phyloP scores from a whole-genome alignment of 2,329 filamentous ascomycete genomes.

The Diaporthe batatas region DNA sequence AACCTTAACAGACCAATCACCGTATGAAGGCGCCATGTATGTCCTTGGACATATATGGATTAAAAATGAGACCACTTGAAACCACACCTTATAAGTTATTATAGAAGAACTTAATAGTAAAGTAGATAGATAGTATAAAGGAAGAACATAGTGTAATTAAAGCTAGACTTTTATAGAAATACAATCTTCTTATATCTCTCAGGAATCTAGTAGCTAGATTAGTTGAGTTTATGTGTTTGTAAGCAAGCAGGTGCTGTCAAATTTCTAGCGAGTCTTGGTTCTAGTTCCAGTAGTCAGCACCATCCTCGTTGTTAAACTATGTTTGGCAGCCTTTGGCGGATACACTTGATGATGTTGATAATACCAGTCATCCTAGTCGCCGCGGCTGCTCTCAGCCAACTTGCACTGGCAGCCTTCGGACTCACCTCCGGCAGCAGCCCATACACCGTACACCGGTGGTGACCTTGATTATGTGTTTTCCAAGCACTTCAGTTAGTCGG shows the following conservation, averaged over 20 bases:
- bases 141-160: too few species aligned
- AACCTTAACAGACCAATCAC: too few species aligned
- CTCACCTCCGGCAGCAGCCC: conserved; percentile 56
- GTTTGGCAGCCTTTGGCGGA: neutral
- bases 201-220: neutral
- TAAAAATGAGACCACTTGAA: too few species aligned
- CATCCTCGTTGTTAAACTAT: neutral
- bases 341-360: neutral
- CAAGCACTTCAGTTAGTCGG: neutral
- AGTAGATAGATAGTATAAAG: too few species aligned
- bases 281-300: neutral
- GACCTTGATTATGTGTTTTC: conserved; percentile 50
- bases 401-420: conserved; percentile 57
- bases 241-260: neutral
- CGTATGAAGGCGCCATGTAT: too few species aligned
- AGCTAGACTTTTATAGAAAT: neutral
- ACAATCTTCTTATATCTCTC: neutral
- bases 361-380: neutral
- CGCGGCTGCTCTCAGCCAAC: conserved; percentile 6
- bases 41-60: too few species aligned
- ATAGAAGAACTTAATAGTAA: too few species aligned
- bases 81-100: too few species aligned
- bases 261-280: neutral
- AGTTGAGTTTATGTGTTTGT: neutral
- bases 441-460: conserved; percentile 65